These are phyloP conservation scores for Platanus orientalis DNA, from an alignment of 164 flowering plant genomes.

Conservation along the genomic window DNA sequence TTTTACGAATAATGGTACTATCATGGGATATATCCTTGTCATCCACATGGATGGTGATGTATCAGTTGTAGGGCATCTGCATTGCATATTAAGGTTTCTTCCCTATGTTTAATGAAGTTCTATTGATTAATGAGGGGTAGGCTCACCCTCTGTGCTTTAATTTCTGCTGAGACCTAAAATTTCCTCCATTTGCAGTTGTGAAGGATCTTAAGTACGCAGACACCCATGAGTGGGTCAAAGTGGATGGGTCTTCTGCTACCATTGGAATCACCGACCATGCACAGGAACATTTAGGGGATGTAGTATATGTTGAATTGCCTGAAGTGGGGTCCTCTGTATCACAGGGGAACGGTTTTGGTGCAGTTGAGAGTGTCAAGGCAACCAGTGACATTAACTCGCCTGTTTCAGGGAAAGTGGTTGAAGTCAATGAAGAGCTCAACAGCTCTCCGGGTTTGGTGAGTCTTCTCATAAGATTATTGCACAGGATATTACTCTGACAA, in stretches of 20 bases:
- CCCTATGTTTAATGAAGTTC: not conserved
- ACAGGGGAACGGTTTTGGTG: constrained; percentile 77
- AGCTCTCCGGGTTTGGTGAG: constrained; percentile 80
- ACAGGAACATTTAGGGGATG: constrained; percentile 94
- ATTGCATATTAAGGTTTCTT: not conserved
- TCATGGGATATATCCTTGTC: no score
- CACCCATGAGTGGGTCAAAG: constrained; percentile 75
- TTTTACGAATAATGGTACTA: no score
- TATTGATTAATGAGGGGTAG: not conserved
- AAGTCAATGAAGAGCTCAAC: constrained; percentile 69
- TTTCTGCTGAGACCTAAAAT: not conserved
- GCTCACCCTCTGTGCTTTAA: no score
- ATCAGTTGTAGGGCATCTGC: not conserved
- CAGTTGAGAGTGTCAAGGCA: constrained; percentile 98
- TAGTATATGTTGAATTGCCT: constrained; percentile 91
- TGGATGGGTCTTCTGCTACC: constrained; percentile 54
- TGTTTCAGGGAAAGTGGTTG: constrained; percentile 81
- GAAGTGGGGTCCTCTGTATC: constrained; percentile 69
- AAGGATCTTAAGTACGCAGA: constrained; percentile 68
- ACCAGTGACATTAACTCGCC: constrained; percentile 93
- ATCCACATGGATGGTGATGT: not conserved
- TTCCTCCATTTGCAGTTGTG: constrained; percentile 39
- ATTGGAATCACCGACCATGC: constrained; percentile 80
- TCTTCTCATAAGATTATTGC: constrained; percentile 5
- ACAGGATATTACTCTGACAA: not conserved